Evolutionary conservation across 805 yeast species (phyloP).

Genomic region (Spathaspora girioi): DNA sequence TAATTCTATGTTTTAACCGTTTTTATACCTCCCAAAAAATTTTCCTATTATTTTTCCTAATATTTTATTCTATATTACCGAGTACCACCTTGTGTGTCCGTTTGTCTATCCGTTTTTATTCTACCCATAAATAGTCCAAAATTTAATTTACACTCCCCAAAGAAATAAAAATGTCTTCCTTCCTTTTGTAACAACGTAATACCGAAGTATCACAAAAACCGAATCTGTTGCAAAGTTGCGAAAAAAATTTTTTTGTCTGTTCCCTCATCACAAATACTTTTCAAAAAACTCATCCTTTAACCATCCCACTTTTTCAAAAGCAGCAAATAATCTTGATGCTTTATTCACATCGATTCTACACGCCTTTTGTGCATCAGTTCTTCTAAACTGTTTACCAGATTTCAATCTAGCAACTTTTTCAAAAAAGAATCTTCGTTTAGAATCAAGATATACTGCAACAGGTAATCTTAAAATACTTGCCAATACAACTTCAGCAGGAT

Average conservation of each 20-base stretch:
- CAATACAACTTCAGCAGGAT: conserved; percentile 84
- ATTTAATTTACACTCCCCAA: background rate
- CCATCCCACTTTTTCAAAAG: conserved; percentile 92
- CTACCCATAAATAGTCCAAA: background rate
- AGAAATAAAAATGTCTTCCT: background rate
- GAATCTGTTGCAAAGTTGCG: background rate
- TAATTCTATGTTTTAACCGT: background rate
- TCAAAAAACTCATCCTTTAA: conserved; percentile 70
- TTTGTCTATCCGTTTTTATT: background rate
- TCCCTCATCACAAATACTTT: conserved; percentile 16
- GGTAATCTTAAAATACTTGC: conserved; percentile 91
- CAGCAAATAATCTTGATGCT: conserved; percentile 85
- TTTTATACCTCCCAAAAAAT: background rate
- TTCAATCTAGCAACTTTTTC: conserved; percentile 81
- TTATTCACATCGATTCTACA: conserved; percentile 96
- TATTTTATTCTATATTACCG: background rate
- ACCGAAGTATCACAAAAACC: background rate
- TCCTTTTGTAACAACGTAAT: background rate
- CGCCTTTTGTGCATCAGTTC: conserved; percentile 98
- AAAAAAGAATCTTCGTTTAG: conserved; percentile 70
- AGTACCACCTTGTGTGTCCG: background rate
- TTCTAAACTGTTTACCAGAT: conserved; percentile 74
- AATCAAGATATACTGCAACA: conserved; percentile 71
- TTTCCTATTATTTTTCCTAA: background rate
- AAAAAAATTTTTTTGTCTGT: background rate